Evolutionary conservation across 2,329 filamentous ascomycete genomes (phyloP).

Genomic region (Acarospora socialis): DNA sequence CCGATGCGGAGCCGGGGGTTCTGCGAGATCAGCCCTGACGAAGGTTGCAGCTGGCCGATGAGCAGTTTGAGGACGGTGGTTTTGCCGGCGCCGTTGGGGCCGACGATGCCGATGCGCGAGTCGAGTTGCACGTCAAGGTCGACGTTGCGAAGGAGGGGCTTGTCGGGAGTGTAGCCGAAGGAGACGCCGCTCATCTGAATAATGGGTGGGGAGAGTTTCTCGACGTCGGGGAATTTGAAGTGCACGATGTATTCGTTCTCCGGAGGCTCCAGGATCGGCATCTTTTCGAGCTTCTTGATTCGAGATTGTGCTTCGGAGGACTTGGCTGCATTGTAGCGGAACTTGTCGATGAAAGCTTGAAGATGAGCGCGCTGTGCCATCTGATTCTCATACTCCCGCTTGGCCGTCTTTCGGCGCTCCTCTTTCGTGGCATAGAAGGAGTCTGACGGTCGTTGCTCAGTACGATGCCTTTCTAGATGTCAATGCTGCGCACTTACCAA

Average conservation of each 20-base stretch:
- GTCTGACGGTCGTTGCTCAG: conserved; percentile 34
- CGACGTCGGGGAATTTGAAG: conserved; percentile 94
- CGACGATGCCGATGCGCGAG: conserved; percentile 97
- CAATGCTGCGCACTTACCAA: conserved; percentile 34
- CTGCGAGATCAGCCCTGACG: conserved; percentile 69
- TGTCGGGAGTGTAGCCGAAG: conserved; percentile 76
- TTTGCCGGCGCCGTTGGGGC: conserved; percentile 96
- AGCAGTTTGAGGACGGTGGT: conserved; percentile 97
- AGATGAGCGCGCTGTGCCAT: conserved; percentile 88
- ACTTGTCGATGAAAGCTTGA: conserved; percentile 98
- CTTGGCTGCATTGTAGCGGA: conserved; percentile 97
- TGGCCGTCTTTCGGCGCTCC: conserved; percentile 89
- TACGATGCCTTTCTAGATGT: background rate
- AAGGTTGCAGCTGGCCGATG: conserved; percentile 67
- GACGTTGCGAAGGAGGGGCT: conserved; percentile 61
- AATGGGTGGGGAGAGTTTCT: conserved; percentile 93
- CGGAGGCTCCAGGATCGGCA: conserved; percentile 80
- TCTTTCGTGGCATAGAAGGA: conserved; percentile 96
- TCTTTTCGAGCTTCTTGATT: conserved; percentile 97
- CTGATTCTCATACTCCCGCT: conserved; percentile 96
- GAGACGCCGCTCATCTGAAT: conserved; percentile 90
- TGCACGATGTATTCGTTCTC: conserved; percentile 92
- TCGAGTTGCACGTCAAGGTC: conserved; percentile 96
- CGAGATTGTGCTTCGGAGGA: conserved; percentile 95
- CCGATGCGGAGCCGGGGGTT: conserved; percentile 81